Evolutionary conservation across 331 rosid genomes (phyloP).

Genomic region (Saraca asoca): DNA sequence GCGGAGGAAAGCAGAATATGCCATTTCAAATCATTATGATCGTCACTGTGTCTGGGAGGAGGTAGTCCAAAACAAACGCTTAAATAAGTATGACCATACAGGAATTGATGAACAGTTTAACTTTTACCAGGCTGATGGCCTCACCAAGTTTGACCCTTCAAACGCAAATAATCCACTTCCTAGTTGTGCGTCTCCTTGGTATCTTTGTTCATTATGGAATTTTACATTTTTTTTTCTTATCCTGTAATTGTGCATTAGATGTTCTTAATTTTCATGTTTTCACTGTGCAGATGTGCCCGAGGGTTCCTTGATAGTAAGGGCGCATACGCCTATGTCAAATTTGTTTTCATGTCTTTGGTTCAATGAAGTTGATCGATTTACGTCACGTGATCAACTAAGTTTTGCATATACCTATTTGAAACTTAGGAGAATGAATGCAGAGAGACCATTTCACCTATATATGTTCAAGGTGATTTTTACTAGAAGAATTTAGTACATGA

Average conservation of each 20-base stretch:
- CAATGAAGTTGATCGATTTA: conserved; percentile 93
- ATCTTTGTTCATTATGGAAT: conserved; percentile 37
- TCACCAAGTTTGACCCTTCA: conserved; percentile 73
- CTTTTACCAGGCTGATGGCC: conserved; percentile 87
- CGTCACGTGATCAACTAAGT: conserved; percentile 98
- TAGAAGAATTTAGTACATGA: not conserved
- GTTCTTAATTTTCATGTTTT: conserved; percentile 31
- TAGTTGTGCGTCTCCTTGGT: conserved; percentile 66
- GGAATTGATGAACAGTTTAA: conserved; percentile 80
- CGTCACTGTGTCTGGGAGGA: conserved; percentile 98
- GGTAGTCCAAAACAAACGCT: conserved; percentile 92
- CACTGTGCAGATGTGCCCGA: conserved; percentile 88
- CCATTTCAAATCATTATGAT: conserved; percentile 94
- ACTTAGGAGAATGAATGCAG: conserved; percentile 79
- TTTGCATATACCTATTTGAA: conserved; percentile 88
- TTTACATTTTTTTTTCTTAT: conserved; percentile 3
- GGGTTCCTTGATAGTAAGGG: conserved; percentile 93
- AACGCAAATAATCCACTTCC: conserved; percentile 67
- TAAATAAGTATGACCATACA: conserved; percentile 81
- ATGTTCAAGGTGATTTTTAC: conserved; percentile 80
- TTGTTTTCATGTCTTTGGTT: conserved; percentile 99
- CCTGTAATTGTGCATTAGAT: conserved; percentile 18
- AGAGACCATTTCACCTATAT: conserved; percentile 60
- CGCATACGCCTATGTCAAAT: conserved; percentile 94
- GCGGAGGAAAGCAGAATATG: conserved; percentile 83